A percentile compares a stretch with the other conserved stretches of the same genome.
Conservation (phyloP, 2,329 filamentous ascomycete genomes). For the Cryphonectria radicalis region DNA sequence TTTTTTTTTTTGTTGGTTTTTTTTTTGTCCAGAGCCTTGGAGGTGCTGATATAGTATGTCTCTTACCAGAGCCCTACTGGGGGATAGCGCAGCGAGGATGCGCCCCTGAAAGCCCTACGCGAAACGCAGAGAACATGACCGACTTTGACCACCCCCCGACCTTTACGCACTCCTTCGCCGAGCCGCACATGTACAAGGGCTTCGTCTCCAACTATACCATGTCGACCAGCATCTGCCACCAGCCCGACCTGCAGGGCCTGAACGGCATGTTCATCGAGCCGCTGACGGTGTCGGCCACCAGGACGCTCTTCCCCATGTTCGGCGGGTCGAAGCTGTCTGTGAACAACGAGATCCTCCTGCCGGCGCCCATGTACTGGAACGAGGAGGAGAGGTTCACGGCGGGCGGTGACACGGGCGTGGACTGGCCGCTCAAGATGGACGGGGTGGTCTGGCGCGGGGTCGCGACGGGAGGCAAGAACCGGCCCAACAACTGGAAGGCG, state of each 20-base stretch:
- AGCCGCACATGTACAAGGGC: conserved; percentile 57
- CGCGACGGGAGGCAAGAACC: conserved; percentile 66
- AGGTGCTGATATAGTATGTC: neutral
- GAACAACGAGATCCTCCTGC: conserved; percentile 73
- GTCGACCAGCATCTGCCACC: conserved; percentile 66
- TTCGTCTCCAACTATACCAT: conserved; percentile 66
- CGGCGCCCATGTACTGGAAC: conserved; percentile 71
- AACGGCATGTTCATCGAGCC: conserved; percentile 69
- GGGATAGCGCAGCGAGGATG: conserved; percentile 63
- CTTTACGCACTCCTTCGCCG: conserved; percentile 51
- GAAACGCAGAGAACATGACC: conserved; percentile 48
- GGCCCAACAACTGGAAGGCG: conserved; percentile 66
- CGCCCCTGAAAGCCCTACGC: conserved; percentile 64
- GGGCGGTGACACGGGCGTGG: conserved; percentile 53
- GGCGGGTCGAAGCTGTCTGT: conserved; percentile 70
- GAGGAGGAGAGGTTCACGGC: conserved; percentile 66
- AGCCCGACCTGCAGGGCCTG: conserved; percentile 64
- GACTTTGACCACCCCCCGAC: conserved; percentile 50
- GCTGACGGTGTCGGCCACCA: conserved; percentile 59
- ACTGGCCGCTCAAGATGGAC: conserved; percentile 63
- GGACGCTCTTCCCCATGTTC: conserved; percentile 66
- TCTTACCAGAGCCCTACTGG: conserved; percentile 56
- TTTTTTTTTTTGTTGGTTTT: neutral
- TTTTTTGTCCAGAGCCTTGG: neutral
- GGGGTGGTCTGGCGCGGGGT: conserved; percentile 68